These are phyloP conservation scores for Phyllachora maydis DNA, from an alignment of 2,329 filamentous ascomycete species.

Conservation along the genomic window DNA sequence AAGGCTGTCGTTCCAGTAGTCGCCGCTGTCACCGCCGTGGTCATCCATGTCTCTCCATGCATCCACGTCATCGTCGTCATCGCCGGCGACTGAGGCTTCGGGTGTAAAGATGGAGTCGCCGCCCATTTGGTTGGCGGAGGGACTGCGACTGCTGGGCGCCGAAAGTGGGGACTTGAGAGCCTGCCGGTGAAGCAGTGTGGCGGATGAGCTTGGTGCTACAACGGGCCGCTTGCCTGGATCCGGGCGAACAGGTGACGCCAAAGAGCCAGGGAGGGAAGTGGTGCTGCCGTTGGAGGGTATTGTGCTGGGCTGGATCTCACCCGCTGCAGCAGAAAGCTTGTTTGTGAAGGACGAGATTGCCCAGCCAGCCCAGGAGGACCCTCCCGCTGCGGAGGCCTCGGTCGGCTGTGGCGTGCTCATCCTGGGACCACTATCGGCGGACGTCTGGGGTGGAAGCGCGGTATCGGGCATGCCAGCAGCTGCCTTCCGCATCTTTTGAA, in stretches of 20 bases:
- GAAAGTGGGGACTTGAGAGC: slow-evolving; percentile 29
- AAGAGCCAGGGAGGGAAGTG: slow-evolving; percentile 22
- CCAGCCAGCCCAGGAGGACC: slow-evolving; percentile 70
- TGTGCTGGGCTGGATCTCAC: slow-evolving; percentile 69
- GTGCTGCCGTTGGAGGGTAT: too few relatives aligned
- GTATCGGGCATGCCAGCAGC: slow-evolving; percentile 62
- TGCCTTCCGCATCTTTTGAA: slow-evolving; percentile 65
- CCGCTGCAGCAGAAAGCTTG: slow-evolving; percentile 65
- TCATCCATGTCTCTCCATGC: slow-evolving; percentile 60
- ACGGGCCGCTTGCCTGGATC: slow-evolving; percentile 13
- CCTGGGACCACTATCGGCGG: slow-evolving; percentile 36
- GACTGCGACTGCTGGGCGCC: slow-evolving; percentile 22
- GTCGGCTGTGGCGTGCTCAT: slow-evolving; percentile 58
- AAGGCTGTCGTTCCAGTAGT: slow-evolving; percentile 13
- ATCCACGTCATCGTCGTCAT: too few relatives aligned
- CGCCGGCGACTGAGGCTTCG: slow-evolving; percentile 36
- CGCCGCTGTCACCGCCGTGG: slow-evolving; percentile 23
- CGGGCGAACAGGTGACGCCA: slow-evolving; percentile 19
- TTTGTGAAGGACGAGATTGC: slow-evolving; percentile 98
- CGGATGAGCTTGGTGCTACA: slow-evolving; percentile 21
- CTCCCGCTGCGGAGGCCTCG: slow-evolving; percentile 27
- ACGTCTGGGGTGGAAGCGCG: slow-evolving; percentile 43
- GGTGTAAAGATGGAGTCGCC: slow-evolving; percentile 32
- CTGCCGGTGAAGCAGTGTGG: slow-evolving; percentile 39
- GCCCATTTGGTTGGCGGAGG: slow-evolving; percentile 19